These are phyloP conservation scores for Silene coronaria DNA, from an alignment of 179 eudicot species.

Conservation along the genomic window DNA sequence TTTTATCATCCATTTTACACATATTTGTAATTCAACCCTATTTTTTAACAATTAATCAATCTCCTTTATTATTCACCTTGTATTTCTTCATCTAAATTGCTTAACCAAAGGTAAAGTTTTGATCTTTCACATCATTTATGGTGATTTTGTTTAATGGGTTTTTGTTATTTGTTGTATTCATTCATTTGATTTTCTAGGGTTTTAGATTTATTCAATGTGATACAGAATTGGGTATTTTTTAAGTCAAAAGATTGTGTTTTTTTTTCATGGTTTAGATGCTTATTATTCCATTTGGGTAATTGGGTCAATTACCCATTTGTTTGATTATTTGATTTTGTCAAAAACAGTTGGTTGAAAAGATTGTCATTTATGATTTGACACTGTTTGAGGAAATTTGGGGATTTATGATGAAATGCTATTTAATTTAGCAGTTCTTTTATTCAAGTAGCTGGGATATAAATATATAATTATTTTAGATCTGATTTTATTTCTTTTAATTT, in stretches of 20 bases:
- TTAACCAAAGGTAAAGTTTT: slow-evolving; percentile 4
- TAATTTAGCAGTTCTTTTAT: not conserved
- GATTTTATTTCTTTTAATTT: not conserved
- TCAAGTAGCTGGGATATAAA: not conserved
- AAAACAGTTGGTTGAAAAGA: not conserved
- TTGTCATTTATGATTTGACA: not conserved
- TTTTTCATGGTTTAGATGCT: slow-evolving; percentile 20
- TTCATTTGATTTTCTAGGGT: slow-evolving; percentile 7
- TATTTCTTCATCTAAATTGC: not conserved
- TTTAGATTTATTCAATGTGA: not conserved
- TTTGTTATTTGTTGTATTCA: not conserved
- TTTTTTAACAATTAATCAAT: not conserved
- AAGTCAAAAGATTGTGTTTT: not conserved
- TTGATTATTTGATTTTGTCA: not conserved
- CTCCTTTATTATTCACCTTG: not conserved
- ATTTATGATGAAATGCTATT: not conserved
- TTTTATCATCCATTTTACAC: not conserved
- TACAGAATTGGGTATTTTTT: not conserved
- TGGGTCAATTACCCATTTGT: not conserved
- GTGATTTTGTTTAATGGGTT: slow-evolving; percentile 1
- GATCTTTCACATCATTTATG: not conserved
- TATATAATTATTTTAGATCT: not conserved
- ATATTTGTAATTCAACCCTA: not conserved
- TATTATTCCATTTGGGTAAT: not conserved
- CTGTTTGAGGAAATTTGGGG: not conserved